phyloP scores from a whole-genome alignment of 2,329 filamentous ascomycete species.

The Apiospora hydei region DNA sequence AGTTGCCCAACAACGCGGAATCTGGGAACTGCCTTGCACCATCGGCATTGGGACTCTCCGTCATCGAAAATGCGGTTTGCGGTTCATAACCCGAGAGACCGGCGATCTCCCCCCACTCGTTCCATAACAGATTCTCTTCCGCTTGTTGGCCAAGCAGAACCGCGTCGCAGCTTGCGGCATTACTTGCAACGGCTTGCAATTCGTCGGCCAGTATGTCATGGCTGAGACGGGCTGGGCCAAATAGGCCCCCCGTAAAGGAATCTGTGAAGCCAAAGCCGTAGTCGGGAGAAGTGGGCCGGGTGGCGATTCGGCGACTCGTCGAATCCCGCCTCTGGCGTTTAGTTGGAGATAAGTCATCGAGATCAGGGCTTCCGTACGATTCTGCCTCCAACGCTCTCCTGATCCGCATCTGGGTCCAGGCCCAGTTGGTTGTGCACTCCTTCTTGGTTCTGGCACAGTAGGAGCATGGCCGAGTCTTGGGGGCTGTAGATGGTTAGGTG shows the following conservation, averaged over 20 bases:
- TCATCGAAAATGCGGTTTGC: neutral
- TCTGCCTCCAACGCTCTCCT: neutral
- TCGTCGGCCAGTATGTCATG: neutral
- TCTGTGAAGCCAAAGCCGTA: neutral
- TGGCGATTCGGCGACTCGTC: neutral
- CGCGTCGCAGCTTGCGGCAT: neutral
- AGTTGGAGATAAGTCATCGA: too few species aligned
- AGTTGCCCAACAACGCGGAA: neutral
- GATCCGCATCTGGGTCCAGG: slow-evolving; percentile 32
- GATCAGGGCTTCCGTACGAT: neutral
- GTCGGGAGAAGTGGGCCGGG: neutral
- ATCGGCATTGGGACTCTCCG: neutral
- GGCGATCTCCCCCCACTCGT: neutral
- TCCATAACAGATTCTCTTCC: neutral
- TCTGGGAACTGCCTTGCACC: neutral
- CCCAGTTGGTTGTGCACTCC: slow-evolving; percentile 36
- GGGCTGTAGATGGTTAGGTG: neutral
- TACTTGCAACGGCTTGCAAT: neutral
- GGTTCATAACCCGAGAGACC: neutral
- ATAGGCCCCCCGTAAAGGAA: neutral
- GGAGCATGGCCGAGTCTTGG: slow-evolving; percentile 29
- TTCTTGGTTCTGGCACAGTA: slow-evolving; percentile 37
- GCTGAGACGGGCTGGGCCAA: neutral
- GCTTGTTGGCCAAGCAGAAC: neutral
- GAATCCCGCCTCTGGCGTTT: neutral